These are phyloP conservation scores for Sclerotinia trifoliorum DNA, from an alignment of 2,329 filamentous ascomycete species.

Conservation along the genomic window DNA sequence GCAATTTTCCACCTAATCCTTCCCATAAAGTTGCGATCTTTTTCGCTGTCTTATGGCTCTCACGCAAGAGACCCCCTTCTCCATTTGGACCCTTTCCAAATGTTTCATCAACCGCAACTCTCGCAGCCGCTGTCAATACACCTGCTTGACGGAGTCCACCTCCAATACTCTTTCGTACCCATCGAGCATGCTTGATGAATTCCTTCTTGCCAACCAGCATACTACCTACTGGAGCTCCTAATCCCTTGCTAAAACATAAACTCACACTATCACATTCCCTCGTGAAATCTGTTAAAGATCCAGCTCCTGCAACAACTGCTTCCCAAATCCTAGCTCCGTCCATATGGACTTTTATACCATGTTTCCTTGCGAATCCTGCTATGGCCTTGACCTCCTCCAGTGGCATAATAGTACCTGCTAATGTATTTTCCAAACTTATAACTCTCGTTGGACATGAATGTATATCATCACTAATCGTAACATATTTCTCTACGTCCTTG, in stretches of 20 bases:
- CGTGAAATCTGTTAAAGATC: constrained; percentile 64
- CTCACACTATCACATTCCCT: constrained; percentile 70
- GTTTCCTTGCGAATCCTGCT: constrained; percentile 61
- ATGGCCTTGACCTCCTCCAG: constrained; percentile 69
- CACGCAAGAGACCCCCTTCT: constrained; percentile 59
- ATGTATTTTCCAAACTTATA: constrained; percentile 82
- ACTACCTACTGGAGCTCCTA: constrained; percentile 78
- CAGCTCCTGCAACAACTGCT: constrained; percentile 69
- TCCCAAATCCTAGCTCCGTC: constrained; percentile 84
- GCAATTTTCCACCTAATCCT: constrained; percentile 58
- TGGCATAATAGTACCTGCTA: constrained; percentile 76
- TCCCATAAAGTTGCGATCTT: constrained; percentile 61
- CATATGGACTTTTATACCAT: constrained; percentile 69
- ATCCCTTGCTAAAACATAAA: constrained; percentile 78
- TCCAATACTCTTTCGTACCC: constrained; percentile 77
- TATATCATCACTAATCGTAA: constrained; percentile 65
- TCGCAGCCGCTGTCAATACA: constrained; percentile 70
- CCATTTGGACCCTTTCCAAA: constrained; percentile 60
- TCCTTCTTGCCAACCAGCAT: constrained; percentile 63
- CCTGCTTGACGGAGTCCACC: constrained; percentile 77
- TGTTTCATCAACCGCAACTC: constrained; percentile 76
- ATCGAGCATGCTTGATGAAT: constrained; percentile 62
- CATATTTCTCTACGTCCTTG: constrained; percentile 65
- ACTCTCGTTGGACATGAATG: constrained; percentile 78
- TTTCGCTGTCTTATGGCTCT: constrained; percentile 62